Conservation (phyloP, 2,329 filamentous ascomycete species). For the Aspergillus floridensis region DNA sequence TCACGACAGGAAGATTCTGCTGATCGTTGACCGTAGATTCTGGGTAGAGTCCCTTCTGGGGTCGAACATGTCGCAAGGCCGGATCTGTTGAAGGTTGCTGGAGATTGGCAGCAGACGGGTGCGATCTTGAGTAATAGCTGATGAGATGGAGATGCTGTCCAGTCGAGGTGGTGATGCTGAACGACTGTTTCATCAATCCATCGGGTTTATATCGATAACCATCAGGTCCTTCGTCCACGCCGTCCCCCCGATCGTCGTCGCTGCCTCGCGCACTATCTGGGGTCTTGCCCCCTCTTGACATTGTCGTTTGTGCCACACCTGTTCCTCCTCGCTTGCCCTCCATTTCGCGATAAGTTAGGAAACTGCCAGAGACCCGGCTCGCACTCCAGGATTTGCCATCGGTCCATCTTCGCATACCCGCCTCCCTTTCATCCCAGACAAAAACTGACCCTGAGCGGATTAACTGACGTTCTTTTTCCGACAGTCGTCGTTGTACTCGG, state of each 20-base stretch:
- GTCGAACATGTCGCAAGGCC: slow-evolving; percentile 74
- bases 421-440: slow-evolving; percentile 99
- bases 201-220: slow-evolving; percentile 95
- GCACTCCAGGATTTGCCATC: slow-evolving; percentile 99
- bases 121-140: slow-evolving; percentile 87
- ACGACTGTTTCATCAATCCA: slow-evolving; percentile 98
- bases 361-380: slow-evolving; percentile 94
- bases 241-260: slow-evolving; percentile 74
- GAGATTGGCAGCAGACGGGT: slow-evolving; percentile 68
- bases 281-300: slow-evolving; percentile 66
- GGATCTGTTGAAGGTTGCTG: slow-evolving; percentile 80
- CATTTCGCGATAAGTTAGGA: slow-evolving; percentile 97
- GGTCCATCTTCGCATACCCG: slow-evolving; percentile 97
- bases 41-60: slow-evolving; percentile 92
- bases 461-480: slow-evolving; percentile 93
- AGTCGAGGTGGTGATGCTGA: slow-evolving; percentile 91
- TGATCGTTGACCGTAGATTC: slow-evolving; percentile 90
- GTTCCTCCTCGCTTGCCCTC: slow-evolving; percentile 90
- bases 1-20: slow-evolving; percentile 75
- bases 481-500: slow-evolving; percentile 85
- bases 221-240: slow-evolving; percentile 71
- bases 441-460: slow-evolving; percentile 97
- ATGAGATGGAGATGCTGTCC: slow-evolving; percentile 95
- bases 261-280: slow-evolving; percentile 78
- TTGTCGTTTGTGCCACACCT: slow-evolving; percentile 59